phyloP scores from a whole-genome alignment of 805 yeast species.

The Candida dendrica region DNA sequence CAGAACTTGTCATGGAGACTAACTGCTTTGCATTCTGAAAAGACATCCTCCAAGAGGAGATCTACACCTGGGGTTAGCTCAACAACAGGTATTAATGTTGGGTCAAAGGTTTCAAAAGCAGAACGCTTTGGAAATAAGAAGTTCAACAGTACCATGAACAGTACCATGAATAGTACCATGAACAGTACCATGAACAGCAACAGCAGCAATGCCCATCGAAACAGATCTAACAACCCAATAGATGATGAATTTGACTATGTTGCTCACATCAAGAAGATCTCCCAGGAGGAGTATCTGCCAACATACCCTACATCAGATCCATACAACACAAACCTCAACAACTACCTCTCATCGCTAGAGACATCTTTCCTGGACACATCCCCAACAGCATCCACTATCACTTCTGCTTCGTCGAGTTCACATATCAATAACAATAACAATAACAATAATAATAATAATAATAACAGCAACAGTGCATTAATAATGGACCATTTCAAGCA shows the following conservation, averaged over 20 bases:
- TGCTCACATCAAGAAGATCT: slow-evolving; percentile 51
- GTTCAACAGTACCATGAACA: not conserved
- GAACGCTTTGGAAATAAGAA: not conserved
- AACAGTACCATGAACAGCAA: not conserved
- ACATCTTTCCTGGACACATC: slow-evolving; percentile 5
- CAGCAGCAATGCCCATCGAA: not conserved
- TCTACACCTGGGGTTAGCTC: no score
- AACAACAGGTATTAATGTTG: not conserved
- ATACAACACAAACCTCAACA: not conserved
- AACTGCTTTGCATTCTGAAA: not conserved
- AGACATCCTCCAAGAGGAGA: not conserved
- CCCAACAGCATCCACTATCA: not conserved
- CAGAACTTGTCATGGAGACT: slow-evolving; percentile 7
- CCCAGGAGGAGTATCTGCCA: slow-evolving; percentile 26
- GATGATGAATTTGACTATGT: slow-evolving; percentile 53
- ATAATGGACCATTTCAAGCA: not conserved
- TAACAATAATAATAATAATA: not conserved
- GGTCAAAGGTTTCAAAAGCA: not conserved
- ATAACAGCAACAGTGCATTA: not conserved
- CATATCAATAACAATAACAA: no score
- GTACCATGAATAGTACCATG: not conserved
- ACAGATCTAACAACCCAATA: slow-evolving; percentile 25
- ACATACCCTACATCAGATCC: not conserved
- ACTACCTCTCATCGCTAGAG: not conserved
- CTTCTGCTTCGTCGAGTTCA: not conserved